Evolutionary conservation across 805 yeast species (phyloP), one percentile per base, ranked within the genome.

Genomic region (Wickerhamiella lipophila): DNA sequence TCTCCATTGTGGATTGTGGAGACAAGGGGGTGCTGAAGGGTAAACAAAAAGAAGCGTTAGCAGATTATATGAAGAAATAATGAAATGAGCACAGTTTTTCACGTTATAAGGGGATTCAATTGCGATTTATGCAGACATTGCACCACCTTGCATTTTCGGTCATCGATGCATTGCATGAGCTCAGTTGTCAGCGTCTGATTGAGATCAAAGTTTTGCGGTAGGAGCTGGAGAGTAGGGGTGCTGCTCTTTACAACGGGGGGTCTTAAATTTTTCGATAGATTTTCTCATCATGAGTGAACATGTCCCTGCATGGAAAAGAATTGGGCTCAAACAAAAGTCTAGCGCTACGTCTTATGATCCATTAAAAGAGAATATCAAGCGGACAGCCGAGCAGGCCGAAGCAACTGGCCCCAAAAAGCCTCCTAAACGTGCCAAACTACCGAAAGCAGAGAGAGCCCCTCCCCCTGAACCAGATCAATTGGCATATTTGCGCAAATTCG

Each of bases 271-370:
- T 6, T 9, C 40, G 11, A 9, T 19, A 18, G 22, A 6, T 35
- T 25, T 15, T 26, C 21, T 30, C 15, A 19, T 19, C 25, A 42
- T 42, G 46, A 57, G 53, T 30, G 53, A 50, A 13, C 42, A 53
- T 43, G 50, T 76, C n/a, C 94, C 94, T 34, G 94, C 94, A 1
- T 83, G 94, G 94, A 83, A 83, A 62, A 71, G 78, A 57, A 69
- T 80, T 6, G 94, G 94, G 25, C 71, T 84, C 26, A 55, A 54
- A 22, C 56, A 38, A 69, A 77, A 57, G 78, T 81, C 49, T 72
- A 72, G 40, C 54, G 68, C 2, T 67, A 65, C 3, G 61, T 64
- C 13, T 72, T 51, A 56, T 23, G 59, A 56, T 27, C 57, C 59
- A 1, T 25, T 56, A 29, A 52, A 53, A 30, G 57, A 53, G 22